Evolutionary conservation across 768 basidiomycete species (phyloP), one percentile per base, ranked within the genome.

Genomic region (Lentinula raphanica): DNA sequence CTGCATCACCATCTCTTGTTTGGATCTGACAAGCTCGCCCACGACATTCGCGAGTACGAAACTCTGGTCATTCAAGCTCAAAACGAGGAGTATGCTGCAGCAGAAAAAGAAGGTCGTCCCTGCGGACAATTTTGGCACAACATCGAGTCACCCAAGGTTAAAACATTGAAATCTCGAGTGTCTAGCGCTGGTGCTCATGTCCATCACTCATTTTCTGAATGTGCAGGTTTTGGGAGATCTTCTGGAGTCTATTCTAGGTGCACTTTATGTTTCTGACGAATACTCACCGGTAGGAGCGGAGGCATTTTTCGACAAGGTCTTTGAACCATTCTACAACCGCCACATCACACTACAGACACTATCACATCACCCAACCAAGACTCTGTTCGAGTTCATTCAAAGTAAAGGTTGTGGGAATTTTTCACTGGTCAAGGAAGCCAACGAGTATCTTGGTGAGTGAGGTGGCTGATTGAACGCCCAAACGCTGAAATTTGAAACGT

Each of bases 91-190:
- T 70, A 78, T 59, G 60, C 64, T 54, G 56, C 65, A 28, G 85
- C 84, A 0, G 67, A 70, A 23, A 64, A 63, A 49, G 88, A 88
- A 67, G 73, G 73, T 2, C 70, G 82, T 60, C 60, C 71, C 15
- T 80, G 82, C 21, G 83, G 84, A 3, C 89, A 92, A 64, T 92
- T 87, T 69, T 94, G 92, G 92, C 72, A 82, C 5, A 87, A 87
- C 39, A 69, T 87, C 31, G 83, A 90, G 44, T 80, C 88, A 38
- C 92, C 92, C 0, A 93, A 94, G 78, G 92, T 87, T 63, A 32
- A 70, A 25, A 17, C 13, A 38, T 21, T 51, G 12, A n/a, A n/a
- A n/a, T n/a, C n/a, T n/a, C n/a, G n/a, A n/a, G n/a, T n/a, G n/a
- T n/a, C n/a, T n/a, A n/a, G n/a, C n/a, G n/a, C n/a, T n/a, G n/a